phyloP scores from a whole-genome alignment of 441 rosid genomes.

The Flueggea neowawraea region DNA sequence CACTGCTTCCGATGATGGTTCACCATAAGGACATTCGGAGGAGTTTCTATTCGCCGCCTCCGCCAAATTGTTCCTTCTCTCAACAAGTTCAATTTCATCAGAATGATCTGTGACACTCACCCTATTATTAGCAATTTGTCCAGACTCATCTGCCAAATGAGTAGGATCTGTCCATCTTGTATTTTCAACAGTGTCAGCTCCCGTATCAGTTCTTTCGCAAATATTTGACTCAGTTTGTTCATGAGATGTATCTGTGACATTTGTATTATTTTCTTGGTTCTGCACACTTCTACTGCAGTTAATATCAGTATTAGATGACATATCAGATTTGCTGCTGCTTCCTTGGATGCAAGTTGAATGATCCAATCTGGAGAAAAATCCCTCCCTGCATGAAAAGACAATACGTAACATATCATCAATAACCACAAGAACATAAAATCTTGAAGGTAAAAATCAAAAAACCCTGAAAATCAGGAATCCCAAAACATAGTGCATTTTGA shows the following conservation, averaged over 20 bases:
- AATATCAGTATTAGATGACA: slow-evolving; percentile 52
- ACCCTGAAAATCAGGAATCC: no score
- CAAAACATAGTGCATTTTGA: no score
- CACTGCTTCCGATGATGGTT: slow-evolving; percentile 20
- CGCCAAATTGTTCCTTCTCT: slow-evolving; percentile 29
- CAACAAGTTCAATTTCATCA: slow-evolving; percentile 26
- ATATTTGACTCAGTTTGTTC: slow-evolving; percentile 30
- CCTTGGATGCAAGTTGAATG: slow-evolving; percentile 45
- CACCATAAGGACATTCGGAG: slow-evolving; percentile 20
- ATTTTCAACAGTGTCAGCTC: slow-evolving; percentile 25
- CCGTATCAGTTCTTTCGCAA: slow-evolving; percentile 38
- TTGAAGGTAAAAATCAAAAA: neutral
- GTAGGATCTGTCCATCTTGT: slow-evolving; percentile 33
- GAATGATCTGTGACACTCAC: slow-evolving; percentile 33
- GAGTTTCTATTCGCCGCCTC: slow-evolving; percentile 24
- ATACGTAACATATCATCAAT: neutral
- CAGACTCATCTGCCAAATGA: slow-evolving; percentile 40
- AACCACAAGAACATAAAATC: neutral
- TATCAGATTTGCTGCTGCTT: slow-evolving; percentile 56
- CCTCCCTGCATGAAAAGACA: slow-evolving; percentile 57
- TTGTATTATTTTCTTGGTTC: slow-evolving; percentile 27
- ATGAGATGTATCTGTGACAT: slow-evolving; percentile 27
- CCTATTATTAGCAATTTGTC: slow-evolving; percentile 36
- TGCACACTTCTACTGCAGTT: slow-evolving; percentile 40
- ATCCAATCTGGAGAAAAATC: slow-evolving; percentile 74